Evolutionary conservation across 805 yeast genomes (phyloP).

Genomic region (Pichia paraexigua): DNA sequence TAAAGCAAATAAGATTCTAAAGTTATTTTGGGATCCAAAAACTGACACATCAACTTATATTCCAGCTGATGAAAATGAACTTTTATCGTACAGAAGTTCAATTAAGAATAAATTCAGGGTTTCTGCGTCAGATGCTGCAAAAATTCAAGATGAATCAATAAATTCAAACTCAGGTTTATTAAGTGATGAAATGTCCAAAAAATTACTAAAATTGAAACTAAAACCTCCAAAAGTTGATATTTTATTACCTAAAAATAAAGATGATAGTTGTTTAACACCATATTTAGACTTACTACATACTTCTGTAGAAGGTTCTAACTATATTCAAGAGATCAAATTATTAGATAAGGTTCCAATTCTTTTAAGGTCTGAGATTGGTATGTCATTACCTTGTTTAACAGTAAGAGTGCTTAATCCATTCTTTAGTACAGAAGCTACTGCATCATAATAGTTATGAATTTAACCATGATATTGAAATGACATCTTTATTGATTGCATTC

Average conservation of each 20-base stretch:
- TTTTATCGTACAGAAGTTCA: conserved; percentile 67
- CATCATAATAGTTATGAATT: background rate
- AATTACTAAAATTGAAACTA: conserved; percentile 43
- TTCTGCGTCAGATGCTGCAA: conserved; percentile 65
- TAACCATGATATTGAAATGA: background rate
- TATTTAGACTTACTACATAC: conserved; percentile 52
- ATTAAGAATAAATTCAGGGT: conserved; percentile 73
- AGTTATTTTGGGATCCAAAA: conserved; percentile 89
- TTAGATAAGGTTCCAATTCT: conserved; percentile 75
- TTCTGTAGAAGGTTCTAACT: conserved; percentile 51
- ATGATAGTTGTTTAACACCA: conserved; percentile 39
- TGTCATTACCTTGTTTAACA: conserved; percentile 92
- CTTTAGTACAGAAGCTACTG: conserved; percentile 9
- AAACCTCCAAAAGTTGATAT: conserved; percentile 11
- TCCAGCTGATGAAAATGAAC: conserved; percentile 83
- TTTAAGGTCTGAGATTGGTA: conserved; percentile 85
- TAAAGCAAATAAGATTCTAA: conserved; percentile 55
- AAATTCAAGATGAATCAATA: conserved; percentile 35
- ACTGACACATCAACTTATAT: conserved; percentile 84
- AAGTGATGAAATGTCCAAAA: conserved; percentile 38
- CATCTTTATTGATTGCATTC: background rate
- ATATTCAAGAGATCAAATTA: conserved; percentile 76
- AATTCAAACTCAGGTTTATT: conserved; percentile 23
- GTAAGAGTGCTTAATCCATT: conserved; percentile 91
- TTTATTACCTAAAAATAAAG: conserved; percentile 4